phyloP scores from a whole-genome alignment of 2,329 filamentous ascomycete genomes.

The Xylariaceae sp. region DNA sequence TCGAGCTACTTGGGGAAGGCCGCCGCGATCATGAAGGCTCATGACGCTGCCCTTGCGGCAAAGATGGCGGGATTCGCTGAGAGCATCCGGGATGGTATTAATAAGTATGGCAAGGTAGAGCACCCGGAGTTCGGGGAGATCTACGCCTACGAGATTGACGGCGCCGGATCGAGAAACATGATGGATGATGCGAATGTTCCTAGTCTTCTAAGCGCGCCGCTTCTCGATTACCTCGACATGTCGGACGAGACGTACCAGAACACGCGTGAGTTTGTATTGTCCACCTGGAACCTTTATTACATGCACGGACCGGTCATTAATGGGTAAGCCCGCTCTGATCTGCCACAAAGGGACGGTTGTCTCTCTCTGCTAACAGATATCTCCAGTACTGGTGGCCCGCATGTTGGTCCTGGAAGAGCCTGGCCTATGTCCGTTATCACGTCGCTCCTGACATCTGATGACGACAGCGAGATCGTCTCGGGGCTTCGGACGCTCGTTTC shows the following conservation, averaged over 20 bases:
- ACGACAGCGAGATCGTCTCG: constrained; percentile 34
- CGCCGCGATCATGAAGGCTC: constrained; percentile 34
- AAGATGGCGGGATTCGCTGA: constrained; percentile 51
- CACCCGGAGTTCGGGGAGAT: constrained; percentile 58
- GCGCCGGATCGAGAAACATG: constrained; percentile 54
- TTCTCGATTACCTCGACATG: constrained; percentile 46
- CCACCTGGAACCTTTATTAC: constrained; percentile 69
- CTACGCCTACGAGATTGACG: constrained; percentile 66
- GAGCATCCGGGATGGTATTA: constrained; percentile 62
- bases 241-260: constrained; percentile 63
- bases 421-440: constrained; percentile 88
- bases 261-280: constrained; percentile 71
- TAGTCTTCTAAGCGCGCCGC: constrained; percentile 51
- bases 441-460: constrained; percentile 62
- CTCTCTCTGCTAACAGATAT: constrained; percentile 9
- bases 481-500: constrained; percentile 34
- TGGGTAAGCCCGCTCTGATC: constrained; percentile 36
- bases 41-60: constrained; percentile 33
- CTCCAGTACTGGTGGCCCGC: constrained; percentile 45
- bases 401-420: constrained; percentile 61
- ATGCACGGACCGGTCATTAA: constrained; percentile 51
- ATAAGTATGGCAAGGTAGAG: constrained; percentile 61
- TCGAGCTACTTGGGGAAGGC: constrained; percentile 47
- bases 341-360: background rate
- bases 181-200: constrained; percentile 63